A percentile compares a stretch with the other conserved stretches of the same genome.
Evolutionary conservation across 106 monocot genomes (phyloP).

Genomic region (Xerophyta viscosa): DNA sequence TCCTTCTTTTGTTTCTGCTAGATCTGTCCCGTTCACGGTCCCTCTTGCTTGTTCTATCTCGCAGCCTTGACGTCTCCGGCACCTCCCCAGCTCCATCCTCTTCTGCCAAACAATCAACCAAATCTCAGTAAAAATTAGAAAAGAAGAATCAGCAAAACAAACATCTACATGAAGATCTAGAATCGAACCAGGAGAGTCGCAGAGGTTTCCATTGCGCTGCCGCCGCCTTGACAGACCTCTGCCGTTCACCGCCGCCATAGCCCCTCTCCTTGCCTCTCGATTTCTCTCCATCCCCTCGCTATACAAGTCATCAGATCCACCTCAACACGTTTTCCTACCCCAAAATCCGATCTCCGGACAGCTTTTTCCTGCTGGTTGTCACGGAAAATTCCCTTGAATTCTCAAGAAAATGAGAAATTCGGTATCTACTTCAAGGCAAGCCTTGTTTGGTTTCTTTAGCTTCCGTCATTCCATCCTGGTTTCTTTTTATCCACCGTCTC

Average conservation of each 20-base stretch:
- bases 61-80: constrained; percentile 48
- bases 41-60: constrained; percentile 62
- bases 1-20: constrained; percentile 58
- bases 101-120: constrained; percentile 40
- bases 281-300: constrained; percentile 50
- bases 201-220: constrained; percentile 32
- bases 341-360: too few relatives aligned
- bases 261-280: constrained; percentile 51
- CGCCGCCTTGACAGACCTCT: constrained; percentile 38
- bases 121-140: constrained; percentile 9
- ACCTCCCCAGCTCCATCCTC: constrained; percentile 68
- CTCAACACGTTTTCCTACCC: too few relatives aligned
- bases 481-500: too few relatives aligned
- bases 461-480: too few relatives aligned
- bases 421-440: too few relatives aligned
- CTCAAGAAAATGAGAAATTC: too few relatives aligned
- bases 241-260: constrained; percentile 36
- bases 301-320: constrained; percentile 18
- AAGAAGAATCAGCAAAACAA: background rate
- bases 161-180: background rate
- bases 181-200: constrained; percentile 54
- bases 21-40: constrained; percentile 87
- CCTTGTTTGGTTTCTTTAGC: too few relatives aligned
- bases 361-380: too few relatives aligned
- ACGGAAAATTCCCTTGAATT: too few relatives aligned